phyloP scores from a whole-genome alignment of 768 basidiomycete genomes.

The Pulveroboletus sp. region DNA sequence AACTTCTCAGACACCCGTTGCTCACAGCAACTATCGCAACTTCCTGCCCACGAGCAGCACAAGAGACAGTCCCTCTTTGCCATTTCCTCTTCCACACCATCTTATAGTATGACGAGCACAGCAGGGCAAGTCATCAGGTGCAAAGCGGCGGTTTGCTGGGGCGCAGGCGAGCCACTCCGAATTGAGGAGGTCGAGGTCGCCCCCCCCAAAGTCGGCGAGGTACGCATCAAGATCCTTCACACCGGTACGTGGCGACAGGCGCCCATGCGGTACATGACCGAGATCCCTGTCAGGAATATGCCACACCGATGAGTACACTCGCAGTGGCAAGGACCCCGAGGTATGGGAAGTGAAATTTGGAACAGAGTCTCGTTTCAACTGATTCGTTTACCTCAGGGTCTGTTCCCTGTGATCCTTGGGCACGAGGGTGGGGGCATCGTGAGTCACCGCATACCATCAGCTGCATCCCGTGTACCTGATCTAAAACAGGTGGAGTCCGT shows the following conservation, averaged over 20 bases:
- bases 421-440: slow-evolving; percentile 93
- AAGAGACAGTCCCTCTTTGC: slow-evolving; percentile 5
- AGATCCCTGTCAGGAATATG: slow-evolving; percentile 62
- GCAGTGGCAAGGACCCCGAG: slow-evolving; percentile 94
- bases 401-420: slow-evolving; percentile 90
- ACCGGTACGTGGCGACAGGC: slow-evolving; percentile 53
- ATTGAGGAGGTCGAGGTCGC: slow-evolving; percentile 93
- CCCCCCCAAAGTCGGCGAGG: slow-evolving; percentile 86
- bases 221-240: slow-evolving; percentile 87
- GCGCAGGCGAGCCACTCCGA: slow-evolving; percentile 76
- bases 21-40: no score
- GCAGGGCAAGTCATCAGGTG: slow-evolving; percentile 74
- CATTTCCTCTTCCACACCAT: slow-evolving; percentile 14
- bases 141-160: slow-evolving; percentile 97
- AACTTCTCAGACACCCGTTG: no score
- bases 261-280: slow-evolving; percentile 2
- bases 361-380: background rate
- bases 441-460: slow-evolving; percentile 27
- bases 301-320: slow-evolving; percentile 97
- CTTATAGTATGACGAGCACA: slow-evolving; percentile 60
- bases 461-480: background rate
- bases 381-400: slow-evolving; percentile 45
- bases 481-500: slow-evolving; percentile 83
- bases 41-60: background rate
- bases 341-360: slow-evolving; percentile 35